phyloP scores from a whole-genome alignment of 345 rosid species.

The Murraya paniculata region DNA sequence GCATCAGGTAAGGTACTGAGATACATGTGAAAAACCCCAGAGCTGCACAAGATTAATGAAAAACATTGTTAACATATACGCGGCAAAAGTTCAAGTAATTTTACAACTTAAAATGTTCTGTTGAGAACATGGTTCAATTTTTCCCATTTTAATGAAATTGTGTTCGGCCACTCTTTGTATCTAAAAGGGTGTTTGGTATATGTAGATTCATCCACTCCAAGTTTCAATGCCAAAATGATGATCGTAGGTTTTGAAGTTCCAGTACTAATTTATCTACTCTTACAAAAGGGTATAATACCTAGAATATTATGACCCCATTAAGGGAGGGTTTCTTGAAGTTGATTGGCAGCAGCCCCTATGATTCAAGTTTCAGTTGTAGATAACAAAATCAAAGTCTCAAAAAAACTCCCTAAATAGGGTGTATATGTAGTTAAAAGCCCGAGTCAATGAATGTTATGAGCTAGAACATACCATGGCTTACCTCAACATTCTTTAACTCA shows the following conservation, averaged over 20 bases:
- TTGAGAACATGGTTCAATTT: neutral
- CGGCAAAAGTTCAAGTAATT: neutral
- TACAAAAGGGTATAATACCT: neutral
- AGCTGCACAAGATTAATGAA: slow-evolving; percentile 50
- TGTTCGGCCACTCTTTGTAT: neutral
- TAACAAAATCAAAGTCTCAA: neutral
- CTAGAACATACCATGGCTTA: slow-evolving; percentile 25
- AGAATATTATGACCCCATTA: neutral
- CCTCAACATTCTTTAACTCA: slow-evolving; percentile 86
- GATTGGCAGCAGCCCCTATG: neutral
- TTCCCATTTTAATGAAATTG: no score
- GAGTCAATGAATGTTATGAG: neutral
- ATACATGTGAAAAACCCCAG: slow-evolving; percentile 76
- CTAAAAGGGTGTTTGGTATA: no score
- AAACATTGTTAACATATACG: neutral
- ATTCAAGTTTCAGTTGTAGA: neutral
- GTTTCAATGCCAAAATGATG: neutral
- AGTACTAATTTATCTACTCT: neutral
- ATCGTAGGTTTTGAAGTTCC: neutral
- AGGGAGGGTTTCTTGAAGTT: neutral
- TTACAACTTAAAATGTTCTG: neutral
- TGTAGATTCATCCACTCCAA: neutral
- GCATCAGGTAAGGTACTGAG: slow-evolving; percentile 37
- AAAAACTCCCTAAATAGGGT: neutral
- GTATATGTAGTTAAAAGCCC: neutral